Percentiles rank a stretch among this genome's conserved stretches.
Evolutionary conservation across 1,284 basidiomycete species (phyloP).

Genomic region (Ustilago shanxiensis): DNA sequence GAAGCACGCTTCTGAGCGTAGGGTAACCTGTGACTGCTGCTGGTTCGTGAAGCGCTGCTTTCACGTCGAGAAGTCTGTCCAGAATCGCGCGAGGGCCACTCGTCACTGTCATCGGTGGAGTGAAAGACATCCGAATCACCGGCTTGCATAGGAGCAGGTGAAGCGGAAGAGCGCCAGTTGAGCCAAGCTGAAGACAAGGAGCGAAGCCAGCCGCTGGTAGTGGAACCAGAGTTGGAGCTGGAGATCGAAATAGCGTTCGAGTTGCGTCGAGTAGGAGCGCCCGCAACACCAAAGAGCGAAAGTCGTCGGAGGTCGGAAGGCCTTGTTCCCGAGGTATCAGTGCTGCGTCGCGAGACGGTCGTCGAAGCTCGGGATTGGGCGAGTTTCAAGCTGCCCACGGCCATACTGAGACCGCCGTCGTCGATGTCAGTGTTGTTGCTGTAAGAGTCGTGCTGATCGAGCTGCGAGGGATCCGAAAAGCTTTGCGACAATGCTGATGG

Average conservation of each 20-base stretch:
- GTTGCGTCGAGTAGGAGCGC: slow-evolving; percentile 31
- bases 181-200: slow-evolving; percentile 56
- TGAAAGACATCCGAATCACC: slow-evolving; percentile 43
- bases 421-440: slow-evolving; percentile 1
- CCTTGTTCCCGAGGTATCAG: slow-evolving; percentile 20
- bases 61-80: slow-evolving; percentile 26
- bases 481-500: slow-evolving; percentile 31
- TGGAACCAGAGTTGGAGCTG: slow-evolving; percentile 40
- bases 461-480: slow-evolving; percentile 17
- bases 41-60: slow-evolving; percentile 34
- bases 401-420: slow-evolving; percentile 41
- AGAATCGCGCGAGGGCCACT: slow-evolving; percentile 30
- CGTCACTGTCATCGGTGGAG: slow-evolving; percentile 38
- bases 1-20: slow-evolving; percentile 42
- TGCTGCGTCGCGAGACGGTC: slow-evolving; percentile 18
- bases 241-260: slow-evolving; percentile 47
- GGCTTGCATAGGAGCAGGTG: slow-evolving; percentile 33
- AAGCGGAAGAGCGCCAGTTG: slow-evolving; percentile 46
- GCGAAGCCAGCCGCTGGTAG: slow-evolving; percentile 51
- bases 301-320: slow-evolving; percentile 28
- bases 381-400: slow-evolving; percentile 51
- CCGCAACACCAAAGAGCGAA: slow-evolving; percentile 42
- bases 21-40: slow-evolving; percentile 25
- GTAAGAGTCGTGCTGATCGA: slow-evolving; percentile 5
- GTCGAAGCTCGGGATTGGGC: slow-evolving; percentile 46